Base-by-base conservation (phyloP, 345 rosid species). In the Eucalyptus regnans region DNA sequence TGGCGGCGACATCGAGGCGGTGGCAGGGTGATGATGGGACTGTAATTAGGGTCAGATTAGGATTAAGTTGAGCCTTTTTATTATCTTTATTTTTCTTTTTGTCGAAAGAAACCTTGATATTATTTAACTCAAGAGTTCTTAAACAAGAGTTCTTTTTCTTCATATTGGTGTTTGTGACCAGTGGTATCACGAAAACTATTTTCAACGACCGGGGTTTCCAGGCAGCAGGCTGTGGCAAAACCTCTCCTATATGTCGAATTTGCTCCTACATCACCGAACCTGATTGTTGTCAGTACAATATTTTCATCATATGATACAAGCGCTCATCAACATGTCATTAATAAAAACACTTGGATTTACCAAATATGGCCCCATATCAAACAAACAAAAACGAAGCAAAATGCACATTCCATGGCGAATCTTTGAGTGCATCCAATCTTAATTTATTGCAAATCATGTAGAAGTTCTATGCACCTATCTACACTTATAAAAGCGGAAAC, bases 331-430 rank as follows among this genome's bases (percentile, higher is more conserved):
- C 68, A 60, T 8, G 25, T 7, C 8, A 54, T 18, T 20, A 27
- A 12, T 1, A 4, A 60, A 60, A 27, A 27, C 68, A 60, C 68
- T 12, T 27, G 68, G 15, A 60, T 60, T 60, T 60, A 60, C n/a
- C 68, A 5, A 6, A 60, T 31, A 3, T 7, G 7, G 68, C 31
- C 68, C 31, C n/a, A 6, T 27, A 6, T 60, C 12, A 60, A 27
- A 12, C 16, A 27, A 60, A 27, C 8, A 27, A 60, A 12, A 60
- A 9, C 8, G 31, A 3, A 60, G 31, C 68, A 27, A 60, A 9
- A 60, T 60, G 14, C 7, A 0, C 7, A 7, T 12, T 60, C 66
- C 1, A 1, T 60, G 15, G 0, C 2, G n/a, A 12, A 60, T 60
- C 15, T 41, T 27, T 7, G 14, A 25, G 66, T 2, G 66, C 5